phyloP scores from a whole-genome alignment of 2,329 filamentous ascomycete genomes.

The Cytospora piceicola region DNA sequence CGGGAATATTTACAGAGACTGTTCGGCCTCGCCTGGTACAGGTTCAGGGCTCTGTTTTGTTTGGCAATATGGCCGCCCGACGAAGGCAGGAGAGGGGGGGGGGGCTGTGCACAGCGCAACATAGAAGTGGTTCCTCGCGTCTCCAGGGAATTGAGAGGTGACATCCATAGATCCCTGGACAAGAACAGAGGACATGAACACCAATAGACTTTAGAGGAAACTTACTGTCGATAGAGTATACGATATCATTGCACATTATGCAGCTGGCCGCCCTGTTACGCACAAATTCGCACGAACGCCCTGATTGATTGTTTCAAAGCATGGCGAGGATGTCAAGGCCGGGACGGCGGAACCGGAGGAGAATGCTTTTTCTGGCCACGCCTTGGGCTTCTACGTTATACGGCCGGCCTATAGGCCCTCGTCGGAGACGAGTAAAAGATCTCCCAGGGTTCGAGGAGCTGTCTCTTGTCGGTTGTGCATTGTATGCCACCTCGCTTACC shows the following conservation, averaged over 20 bases:
- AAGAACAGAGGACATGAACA: conserved; percentile 15
- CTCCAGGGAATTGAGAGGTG: neutral
- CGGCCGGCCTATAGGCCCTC: neutral
- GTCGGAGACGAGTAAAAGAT: neutral
- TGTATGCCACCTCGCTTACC: neutral
- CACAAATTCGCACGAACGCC: neutral
- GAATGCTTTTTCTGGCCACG: neutral
- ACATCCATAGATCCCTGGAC: conserved; percentile 10
- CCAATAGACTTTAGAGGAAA: conserved; percentile 23
- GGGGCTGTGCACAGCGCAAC: neutral
- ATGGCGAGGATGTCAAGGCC: neutral
- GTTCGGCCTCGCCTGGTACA: neutral
- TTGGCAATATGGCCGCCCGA: conserved; percentile 2
- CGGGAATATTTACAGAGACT: neutral
- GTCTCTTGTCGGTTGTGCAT: too few relatives aligned
- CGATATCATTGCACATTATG: conserved; percentile 13
- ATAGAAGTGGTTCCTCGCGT: neutral
- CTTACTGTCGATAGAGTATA: conserved; percentile 15
- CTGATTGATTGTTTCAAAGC: neutral
- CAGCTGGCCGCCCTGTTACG: neutral
- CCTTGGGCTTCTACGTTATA: neutral
- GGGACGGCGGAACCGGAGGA: neutral
- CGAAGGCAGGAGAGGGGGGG: neutral
- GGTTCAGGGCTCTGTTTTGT: neutral
- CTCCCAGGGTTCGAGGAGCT: too few relatives aligned